Base-by-base conservation (phyloP, 768 basidiomycete genomes). In the Boletus edulis region DNA sequence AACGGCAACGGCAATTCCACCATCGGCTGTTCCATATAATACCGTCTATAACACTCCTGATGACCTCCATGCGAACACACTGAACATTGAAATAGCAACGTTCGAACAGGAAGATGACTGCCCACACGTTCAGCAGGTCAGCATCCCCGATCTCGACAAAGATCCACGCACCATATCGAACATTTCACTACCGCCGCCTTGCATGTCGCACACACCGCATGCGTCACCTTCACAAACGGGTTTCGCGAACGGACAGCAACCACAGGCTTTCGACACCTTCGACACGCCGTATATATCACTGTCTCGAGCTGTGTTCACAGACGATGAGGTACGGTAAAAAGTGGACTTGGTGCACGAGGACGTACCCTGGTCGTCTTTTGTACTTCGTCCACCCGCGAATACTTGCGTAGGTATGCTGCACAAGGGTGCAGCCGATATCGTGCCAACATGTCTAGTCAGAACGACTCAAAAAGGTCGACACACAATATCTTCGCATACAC, bases 21-120 rank as follows among this genome's bases (percentile, higher is more conserved):
- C 78, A 84, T 78, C 2, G 85, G 83, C 20, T 78, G 80, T 38
- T 77, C 74, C 59, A 79, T 72, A 62, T 90, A 89, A 63, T 84
- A 91, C 31, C 76, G 74, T 38, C 82, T 78, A 62, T 90, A 91
- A 70, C 91, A 94, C 18, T 79, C 77, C 60, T 87, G 86, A 60
- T 94, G 91, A 0, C 91, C 91, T 0, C 91, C 91, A 57, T 94
- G 91, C 41, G 80, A 73, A 65, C 91, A 94, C 2, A 87, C 72
- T 1, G 87, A 79, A 67, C 91, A 93, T 49, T 85, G 84, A 65
- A 91, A 87, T 3, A 89, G 70, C 5, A 91, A 73, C 0, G 81
- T 74, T 29, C 81, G 82, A 15, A 92, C 88, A 4, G 91, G 91
- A 29, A 93, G 80, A 51, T 83, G 91, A 67, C 91, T 92, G 56